Evolutionary conservation across 495 filamentous ascomycete species (phyloP), one percentile per base, ranked within the genome.

Genomic region (Arthonia radiata): DNA sequence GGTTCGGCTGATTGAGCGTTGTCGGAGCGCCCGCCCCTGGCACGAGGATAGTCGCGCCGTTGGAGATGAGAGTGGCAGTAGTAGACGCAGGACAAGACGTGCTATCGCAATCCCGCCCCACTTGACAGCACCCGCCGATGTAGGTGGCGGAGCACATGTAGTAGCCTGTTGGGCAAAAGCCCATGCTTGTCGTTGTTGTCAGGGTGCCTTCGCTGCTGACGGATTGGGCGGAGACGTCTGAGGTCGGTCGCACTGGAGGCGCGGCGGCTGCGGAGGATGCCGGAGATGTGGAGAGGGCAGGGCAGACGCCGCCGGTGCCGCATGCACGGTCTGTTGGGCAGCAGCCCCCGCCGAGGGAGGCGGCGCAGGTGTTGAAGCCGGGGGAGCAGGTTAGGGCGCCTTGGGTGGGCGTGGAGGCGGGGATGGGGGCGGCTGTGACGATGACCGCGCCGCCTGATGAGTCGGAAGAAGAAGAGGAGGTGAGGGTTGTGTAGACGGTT

Each of bases 101-200:
- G 40, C 65, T 47, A 42, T 69, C 67, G 47, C 83, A 93, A 46
- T 89, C 56, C 16, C 81, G 63, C 1, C 78, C 81, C 4, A 75
- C 75, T 14, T 68, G 72, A 47, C 77, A 86, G 48, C 77, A 86
- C 3, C 75, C 75, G 24, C 67, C 67, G 2, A 64, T 57, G 31
- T 74, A 66, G 27, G 61, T 56, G 1, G 62, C 61, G 25, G 56
- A 60, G 41, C 74, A 71, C 27, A 66, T 60, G 48, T 86, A 86
- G 53, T 76, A 77, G 1, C 75, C 68, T 1, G 66, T 62, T 9
- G 80, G 74, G 36, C 71, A 76, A 29, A 55, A 47, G 13, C 54
- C 45, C 8, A 39, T 38, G 22, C 50, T 59, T 6, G 39, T 44
- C 7, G 39, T 45, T 15, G 42, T 34, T 12, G 50, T 31, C 19